Base-by-base conservation (phyloP, 805 yeast species). In the Zygosaccharomyces bailii region DNA sequence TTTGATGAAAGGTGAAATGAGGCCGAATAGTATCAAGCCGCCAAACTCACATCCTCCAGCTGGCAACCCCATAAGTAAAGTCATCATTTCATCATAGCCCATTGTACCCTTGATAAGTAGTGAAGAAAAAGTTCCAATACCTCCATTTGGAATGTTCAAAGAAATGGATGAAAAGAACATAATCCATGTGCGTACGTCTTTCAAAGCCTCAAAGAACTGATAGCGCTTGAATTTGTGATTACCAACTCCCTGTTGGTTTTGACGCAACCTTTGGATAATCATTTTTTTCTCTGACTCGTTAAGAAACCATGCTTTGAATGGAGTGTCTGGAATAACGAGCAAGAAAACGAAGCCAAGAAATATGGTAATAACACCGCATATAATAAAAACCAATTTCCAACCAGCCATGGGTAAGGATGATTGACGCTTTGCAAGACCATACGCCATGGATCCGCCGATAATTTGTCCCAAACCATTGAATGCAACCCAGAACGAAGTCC, bases 321-420 rank as follows among this genome's bases (percentile, higher is more conserved):
- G 80, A 51, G 71, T 76, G 54, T 76, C 74, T 2, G 85, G 85
- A 30, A 78, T 60, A 20, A 65, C 52, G 20, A 74, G 53, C 30
- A 67, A 62, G 11, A 74, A 69, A 0, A 66, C 33, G 1, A 73
- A 31, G 3, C 83, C 84, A 59, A 76, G 75, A 1, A 62, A 32
- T 2, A 76, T 57, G 3, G 84, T 79, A 9, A 77, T 52, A 1
- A 74, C 39, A 4, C 85, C 85, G 56, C 78, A 72, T 4, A 76
- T 69, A 10, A 79, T 52, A 57, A 76, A 79, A 59, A 78, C 70
- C 29, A 79, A 75, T 59, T 76, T 80, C 84, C 84, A 79, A 10
- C 80, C 71, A 20, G 68, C 59, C 17, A 76, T 58, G 23, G 67
- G 45, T 44, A 77, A 67, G 3, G 46, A 37, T 9, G 69, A 63